A percentile compares a stretch with the other conserved stretches of the same genome.
Evolutionary conservation across 495 filamentous ascomycete genomes (phyloP).

Genomic region (Hyaloscypha finlandica): DNA sequence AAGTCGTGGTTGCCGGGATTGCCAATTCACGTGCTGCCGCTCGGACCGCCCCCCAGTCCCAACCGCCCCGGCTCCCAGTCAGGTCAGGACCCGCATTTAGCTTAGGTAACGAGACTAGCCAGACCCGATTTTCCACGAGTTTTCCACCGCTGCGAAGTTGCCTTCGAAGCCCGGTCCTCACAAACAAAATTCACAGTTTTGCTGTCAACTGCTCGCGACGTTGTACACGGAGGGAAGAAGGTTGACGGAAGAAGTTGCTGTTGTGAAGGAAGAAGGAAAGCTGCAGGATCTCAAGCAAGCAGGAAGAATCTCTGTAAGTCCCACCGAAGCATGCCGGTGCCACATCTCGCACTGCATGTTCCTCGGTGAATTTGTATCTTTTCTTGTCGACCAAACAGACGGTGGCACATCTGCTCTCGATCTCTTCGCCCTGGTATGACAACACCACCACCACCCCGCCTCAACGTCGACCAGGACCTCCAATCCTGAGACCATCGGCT

Average conservation of each 20-base stretch:
- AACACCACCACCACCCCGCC: conserved; percentile 10
- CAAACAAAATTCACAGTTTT: conserved; percentile 25
- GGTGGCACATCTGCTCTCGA: conserved; percentile 26
- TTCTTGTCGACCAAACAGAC: not conserved
- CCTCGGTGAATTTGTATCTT: conserved; percentile 15
- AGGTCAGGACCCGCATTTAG: not conserved
- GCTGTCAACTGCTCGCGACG: conserved; percentile 21
- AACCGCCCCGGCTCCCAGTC: too few relatives aligned
- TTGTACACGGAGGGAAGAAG: conserved; percentile 33
- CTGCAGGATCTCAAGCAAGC: conserved; percentile 21
- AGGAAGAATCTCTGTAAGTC: conserved; percentile 14
- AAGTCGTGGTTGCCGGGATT: too few relatives aligned
- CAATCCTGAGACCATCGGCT: not conserved
- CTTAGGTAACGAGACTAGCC: not conserved
- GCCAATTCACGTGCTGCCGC: too few relatives aligned
- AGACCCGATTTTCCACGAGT: not conserved
- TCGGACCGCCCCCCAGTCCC: too few relatives aligned
- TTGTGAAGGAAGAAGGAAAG: conserved; percentile 30
- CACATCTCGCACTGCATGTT: conserved; percentile 4
- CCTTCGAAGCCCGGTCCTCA: conserved; percentile 25
- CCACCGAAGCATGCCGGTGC: not conserved
- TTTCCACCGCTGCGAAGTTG: conserved; percentile 32
- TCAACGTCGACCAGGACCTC: conserved; percentile 1
- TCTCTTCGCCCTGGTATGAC: conserved; percentile 9
- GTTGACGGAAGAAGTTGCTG: conserved; percentile 31